Conservation (phyloP, 768 basidiomycete genomes). For the Hypsizygus marmoreus region DNA sequence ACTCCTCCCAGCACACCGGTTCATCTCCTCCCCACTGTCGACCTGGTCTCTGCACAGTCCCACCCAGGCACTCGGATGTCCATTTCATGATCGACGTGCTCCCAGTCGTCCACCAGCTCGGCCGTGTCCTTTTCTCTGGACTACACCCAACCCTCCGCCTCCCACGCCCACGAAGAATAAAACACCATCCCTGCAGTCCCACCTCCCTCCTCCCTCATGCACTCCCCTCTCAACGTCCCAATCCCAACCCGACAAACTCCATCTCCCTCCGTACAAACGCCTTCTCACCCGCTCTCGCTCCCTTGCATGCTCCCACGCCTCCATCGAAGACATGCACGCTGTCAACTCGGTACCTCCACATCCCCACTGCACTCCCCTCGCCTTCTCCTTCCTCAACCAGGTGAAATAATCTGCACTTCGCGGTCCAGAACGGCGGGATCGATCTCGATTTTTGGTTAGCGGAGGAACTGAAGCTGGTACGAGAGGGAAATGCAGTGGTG, state of each 20-base stretch:
- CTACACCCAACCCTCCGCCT: conserved; percentile 13
- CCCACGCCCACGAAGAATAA: no score
- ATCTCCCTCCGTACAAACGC: neutral
- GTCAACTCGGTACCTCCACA: conserved; percentile 34
- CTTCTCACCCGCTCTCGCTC: neutral
- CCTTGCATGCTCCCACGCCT: conserved; percentile 7
- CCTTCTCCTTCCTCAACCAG: conserved; percentile 17
- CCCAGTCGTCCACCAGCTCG: no score
- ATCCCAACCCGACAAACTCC: no score
- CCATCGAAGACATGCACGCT: conserved; percentile 26
- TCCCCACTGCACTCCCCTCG: conserved; percentile 31
- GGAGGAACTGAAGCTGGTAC: conserved; percentile 15
- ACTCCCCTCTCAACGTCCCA: neutral
- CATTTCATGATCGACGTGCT: no score
- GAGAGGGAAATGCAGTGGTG: neutral
- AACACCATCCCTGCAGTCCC: neutral
- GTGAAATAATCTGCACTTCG: conserved; percentile 30
- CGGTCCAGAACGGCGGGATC: conserved; percentile 26
- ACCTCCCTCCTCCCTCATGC: neutral
- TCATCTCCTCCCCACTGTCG: no score
- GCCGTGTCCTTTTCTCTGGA: conserved; percentile 9
- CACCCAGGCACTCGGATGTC: no score
- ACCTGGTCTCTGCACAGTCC: no score
- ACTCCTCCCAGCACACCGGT: no score
- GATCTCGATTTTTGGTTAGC: conserved; percentile 28